Base-by-base conservation (phyloP, 306 rosid genomes). In the Ochetophila trinervis region DNA sequence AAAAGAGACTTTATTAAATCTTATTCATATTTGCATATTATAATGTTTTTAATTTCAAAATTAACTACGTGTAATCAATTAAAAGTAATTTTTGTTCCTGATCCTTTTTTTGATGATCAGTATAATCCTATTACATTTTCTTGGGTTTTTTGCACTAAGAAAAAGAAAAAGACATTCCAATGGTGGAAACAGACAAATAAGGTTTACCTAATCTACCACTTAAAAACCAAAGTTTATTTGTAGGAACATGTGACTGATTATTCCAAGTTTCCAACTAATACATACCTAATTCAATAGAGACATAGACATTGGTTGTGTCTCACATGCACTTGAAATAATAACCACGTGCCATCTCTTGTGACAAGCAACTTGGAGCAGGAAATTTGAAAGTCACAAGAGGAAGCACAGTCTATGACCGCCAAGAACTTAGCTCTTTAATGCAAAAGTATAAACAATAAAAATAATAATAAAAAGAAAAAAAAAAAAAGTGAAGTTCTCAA, bases 111-210 rank as follows among this genome's bases (percentile, higher is more conserved):
- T 27, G 32, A 27, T 27, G 32, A 27, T 27, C 32, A 27, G 4
- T 27, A 1, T 27, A 27, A 27, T 27, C 32, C 32, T 27, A 1
- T 27, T 27, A 27, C 2, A 27, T 27, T 27, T 27, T 1, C 32
- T 27, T 27, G 32, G 4, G 4, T 27, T 27, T n/a, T 27, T 27
- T 27, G 32, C 32, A 27, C 32, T 27, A 27, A 27, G 32, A 27
- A 27, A 27, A 27, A 27, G 4, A 27, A 4, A 27, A 27, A 47
- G 36, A 65, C 66, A 71, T 61, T 17, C 50, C 15, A 55, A 48
- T 15, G 49, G 36, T 14, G 72, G 53, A 69, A 78, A 54, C 65
- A 69, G 82, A 78, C 88, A 70, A 73, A 75, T 47, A n/a, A 63
- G 71, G 67, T 54, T 71, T 66, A 66, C 81, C 82, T 73, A 63